These are phyloP conservation scores for Podospora conica DNA, from an alignment of 495 filamentous ascomycete genomes.

Conservation along the genomic window DNA sequence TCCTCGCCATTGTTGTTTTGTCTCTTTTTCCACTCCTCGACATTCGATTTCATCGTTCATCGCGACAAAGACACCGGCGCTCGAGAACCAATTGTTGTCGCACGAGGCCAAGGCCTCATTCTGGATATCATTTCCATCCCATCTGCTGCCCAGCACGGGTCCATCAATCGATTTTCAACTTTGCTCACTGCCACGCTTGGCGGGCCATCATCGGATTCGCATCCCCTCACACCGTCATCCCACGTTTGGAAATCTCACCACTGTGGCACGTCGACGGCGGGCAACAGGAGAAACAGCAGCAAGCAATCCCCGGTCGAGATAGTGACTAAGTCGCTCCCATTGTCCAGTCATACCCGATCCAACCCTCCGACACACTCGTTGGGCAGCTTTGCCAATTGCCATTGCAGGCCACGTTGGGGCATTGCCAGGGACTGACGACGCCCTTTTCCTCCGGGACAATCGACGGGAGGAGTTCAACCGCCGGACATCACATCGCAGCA, in stretches of 20 bases:
- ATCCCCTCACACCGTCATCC: background rate
- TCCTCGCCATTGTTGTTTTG: background rate
- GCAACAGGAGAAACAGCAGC: background rate
- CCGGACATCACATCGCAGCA: background rate
- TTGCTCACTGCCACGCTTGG: constrained; percentile 17
- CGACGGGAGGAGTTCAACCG: background rate
- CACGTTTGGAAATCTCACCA: background rate
- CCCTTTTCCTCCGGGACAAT: background rate
- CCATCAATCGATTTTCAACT: background rate
- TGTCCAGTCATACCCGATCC: background rate
- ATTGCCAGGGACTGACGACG: background rate
- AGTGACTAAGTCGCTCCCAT: background rate
- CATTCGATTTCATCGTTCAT: background rate
- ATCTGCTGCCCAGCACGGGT: background rate
- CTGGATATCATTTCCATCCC: background rate
- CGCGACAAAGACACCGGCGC: background rate
- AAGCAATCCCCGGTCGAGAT: background rate
- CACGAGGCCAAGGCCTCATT: background rate
- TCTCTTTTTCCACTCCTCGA: background rate
- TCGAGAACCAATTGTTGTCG: background rate
- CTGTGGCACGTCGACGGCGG: background rate
- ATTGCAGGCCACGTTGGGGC: background rate
- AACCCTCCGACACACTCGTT: background rate
- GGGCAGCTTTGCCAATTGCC: background rate
- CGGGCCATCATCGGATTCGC: constrained; percentile 3